A percentile compares a stretch with the other conserved stretches of the same genome.
Conservation (phyloP, 2,329 filamentous ascomycete species). For the Fusarium tupiense region DNA sequence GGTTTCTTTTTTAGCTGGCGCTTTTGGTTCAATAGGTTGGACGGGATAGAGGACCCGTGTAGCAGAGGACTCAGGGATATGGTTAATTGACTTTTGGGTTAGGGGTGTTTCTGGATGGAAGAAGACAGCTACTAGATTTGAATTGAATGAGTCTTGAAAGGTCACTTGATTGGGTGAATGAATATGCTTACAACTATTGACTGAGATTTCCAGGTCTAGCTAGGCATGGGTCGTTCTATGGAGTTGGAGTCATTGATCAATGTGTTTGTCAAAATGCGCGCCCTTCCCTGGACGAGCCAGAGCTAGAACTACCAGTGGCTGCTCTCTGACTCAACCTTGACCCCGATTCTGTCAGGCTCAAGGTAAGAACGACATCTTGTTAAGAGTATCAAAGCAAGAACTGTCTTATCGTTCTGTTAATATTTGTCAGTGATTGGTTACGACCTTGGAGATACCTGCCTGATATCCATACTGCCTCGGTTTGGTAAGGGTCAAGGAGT, state of each 20-base stretch:
- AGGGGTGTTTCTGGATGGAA: neutral
- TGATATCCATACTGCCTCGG: neutral
- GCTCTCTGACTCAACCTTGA: neutral
- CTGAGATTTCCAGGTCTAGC: neutral
- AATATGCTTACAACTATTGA: neutral
- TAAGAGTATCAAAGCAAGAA: neutral
- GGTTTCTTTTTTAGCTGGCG: constrained; percentile 28
- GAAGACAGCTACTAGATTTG: constrained; percentile 2
- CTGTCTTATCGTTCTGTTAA: neutral
- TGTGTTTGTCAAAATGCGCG: neutral
- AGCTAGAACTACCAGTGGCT: neutral
- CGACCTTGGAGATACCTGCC: neutral
- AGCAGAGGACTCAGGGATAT: constrained; percentile 1
- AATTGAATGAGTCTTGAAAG: neutral
- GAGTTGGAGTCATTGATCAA: neutral
- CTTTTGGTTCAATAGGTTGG: constrained; percentile 6
- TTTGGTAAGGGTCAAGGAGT: neutral
- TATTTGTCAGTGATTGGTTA: neutral
- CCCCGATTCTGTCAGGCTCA: neutral
- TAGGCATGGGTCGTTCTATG: neutral
- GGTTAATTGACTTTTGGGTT: neutral
- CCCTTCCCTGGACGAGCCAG: neutral
- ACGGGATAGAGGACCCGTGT: constrained; percentile 30
- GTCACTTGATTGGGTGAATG: neutral
- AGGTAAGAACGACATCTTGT: neutral